Evolutionary conservation across 75 land plant genomes (phyloP), one percentile per base, ranked within the genome.

Genomic region (Pinus albicaulis): DNA sequence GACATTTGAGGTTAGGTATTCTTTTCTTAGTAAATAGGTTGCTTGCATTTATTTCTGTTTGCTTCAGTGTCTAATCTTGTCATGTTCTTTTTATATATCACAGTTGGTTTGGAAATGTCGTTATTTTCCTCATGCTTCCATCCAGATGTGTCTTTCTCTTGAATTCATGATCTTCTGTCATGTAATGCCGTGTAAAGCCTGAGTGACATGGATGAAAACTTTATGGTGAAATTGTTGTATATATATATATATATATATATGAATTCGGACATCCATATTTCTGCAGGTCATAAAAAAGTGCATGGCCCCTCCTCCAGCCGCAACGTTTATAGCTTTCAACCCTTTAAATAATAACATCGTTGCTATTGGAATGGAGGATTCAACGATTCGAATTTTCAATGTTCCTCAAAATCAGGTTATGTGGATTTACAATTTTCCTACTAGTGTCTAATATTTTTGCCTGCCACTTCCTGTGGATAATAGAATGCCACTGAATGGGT

Each of bases 331-430:
- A 57, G 95, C 92, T 24, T 90, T 92, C 71, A 90, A 90, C 59
- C 95, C 95, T 55, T 89, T 86, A 77, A 92, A 92, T 74, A 90
- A 88, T 72, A 92, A 92, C 63, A 88, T 92, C 5, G 86, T 92
- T 81, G 95, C 95, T 24, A 90, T 92, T 74, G 95, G 95, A n/a
- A 90, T 90, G 95, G 90, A 90, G 71, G 94, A 92, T 77, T 90
- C 90, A 13, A 76, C 90, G 62, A 87, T 92, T 59, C 94, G 87
- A 52, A 92, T 92, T 28, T 92, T 87, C 57, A 92, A 92, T 76
- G 92, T 90, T 63, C 82, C 90, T 8, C 84, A 86, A 12, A 90
- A 92, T 78, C 89, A 92, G 93, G 95, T 90, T 12, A 11, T 71
- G 31, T n/a, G n/a, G 7, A 44, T 44, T 20, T 48, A n/a, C 8